Percentiles rank a stretch among this genome's conserved stretches.
These are phyloP conservation scores for Colletotrichum lini DNA, from an alignment of 2,329 filamentous ascomycete species.

Conservation along the genomic window DNA sequence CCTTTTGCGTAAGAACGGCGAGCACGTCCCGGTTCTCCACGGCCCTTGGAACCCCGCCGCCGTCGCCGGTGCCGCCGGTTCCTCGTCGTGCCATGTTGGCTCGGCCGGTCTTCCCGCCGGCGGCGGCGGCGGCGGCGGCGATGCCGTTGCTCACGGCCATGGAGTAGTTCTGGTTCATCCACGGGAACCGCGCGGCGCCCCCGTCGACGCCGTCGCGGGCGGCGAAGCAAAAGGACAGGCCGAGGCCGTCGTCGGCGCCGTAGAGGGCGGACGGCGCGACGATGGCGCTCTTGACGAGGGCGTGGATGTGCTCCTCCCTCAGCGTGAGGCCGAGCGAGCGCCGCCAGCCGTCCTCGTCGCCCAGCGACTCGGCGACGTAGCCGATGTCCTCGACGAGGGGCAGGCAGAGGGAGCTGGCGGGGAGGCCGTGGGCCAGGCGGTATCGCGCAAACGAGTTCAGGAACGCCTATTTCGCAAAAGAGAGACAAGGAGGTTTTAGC, in stretches of 20 bases:
- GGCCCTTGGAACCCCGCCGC: background rate
- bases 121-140: background rate
- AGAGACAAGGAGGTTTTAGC: too few species aligned
- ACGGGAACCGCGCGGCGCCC: background rate
- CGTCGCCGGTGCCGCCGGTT: background rate
- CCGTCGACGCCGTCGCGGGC: background rate
- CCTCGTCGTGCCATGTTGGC: too few species aligned
- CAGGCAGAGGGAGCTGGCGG: constrained; percentile 12
- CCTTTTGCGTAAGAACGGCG: constrained; percentile 1
- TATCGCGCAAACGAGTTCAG: constrained; percentile 13
- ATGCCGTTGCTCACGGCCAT: constrained; percentile 11
- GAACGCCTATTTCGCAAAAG: background rate
- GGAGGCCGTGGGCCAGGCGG: constrained; percentile 5
- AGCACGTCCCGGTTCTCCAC: background rate
- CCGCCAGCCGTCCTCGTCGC: constrained; percentile 13
- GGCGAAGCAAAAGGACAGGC: constrained; percentile 13
- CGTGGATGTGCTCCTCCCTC: constrained; percentile 13
- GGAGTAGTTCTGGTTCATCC: constrained; percentile 22
- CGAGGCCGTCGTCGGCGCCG: background rate
- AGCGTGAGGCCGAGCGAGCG: constrained; percentile 13
- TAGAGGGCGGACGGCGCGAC: constrained; percentile 5
- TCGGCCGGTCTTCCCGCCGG: too few species aligned
- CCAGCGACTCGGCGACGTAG: constrained; percentile 10
- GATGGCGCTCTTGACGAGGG: constrained; percentile 16
- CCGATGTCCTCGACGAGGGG: constrained; percentile 18